Base-by-base conservation (phyloP, 2,329 filamentous ascomycete genomes). In the Hymenoscyphus fraxineus region DNA sequence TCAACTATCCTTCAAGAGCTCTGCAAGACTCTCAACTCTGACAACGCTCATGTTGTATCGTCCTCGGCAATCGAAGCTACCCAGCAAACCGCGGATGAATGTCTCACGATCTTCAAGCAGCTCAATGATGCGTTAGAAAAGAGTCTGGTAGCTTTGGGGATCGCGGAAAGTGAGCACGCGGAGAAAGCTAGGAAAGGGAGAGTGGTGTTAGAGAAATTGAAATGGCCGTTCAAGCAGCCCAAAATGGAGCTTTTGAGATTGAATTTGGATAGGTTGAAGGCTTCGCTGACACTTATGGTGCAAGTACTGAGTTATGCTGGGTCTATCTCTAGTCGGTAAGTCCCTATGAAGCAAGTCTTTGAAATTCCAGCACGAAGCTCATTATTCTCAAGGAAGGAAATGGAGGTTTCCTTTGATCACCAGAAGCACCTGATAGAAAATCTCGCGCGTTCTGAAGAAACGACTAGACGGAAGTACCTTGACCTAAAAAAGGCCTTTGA, bases 161-260 rank as follows among this genome's bases (percentile, higher is more conserved):
- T n/a, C 1, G n/a, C 13, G 16, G 60, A 58, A 19, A 64, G 61
- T 6, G 40, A 32, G 22, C 64, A 59, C 27, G n/a, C 15, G 7
- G 40, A 32, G n/a, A 67, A 59, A 39, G 31, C 22, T 10, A 63
- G 41, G 32, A 32, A 38, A 19, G 58, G 62, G 13, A 63, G 41
- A 32, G 61, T 63, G 9, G 38, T 57, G 12, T 40, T 65, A 3
- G 63, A 65, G 40, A 65, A 58, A 31, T 51, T 67, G 58, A 67
- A 67, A 38, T 67, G 63, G 63, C 65, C 65, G 0, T 65, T 67
- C 39, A 67, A 65, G 27, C 65, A 67, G 47, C 54, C 58, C 5
- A 67, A 67, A 16, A 67, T 67, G 61, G 65, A 67, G n/a, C 56
- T 67, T 27, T 35, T 65, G 47, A 63, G 65, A 27, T 56, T 58